phyloP scores from a whole-genome alignment of 2,329 filamentous ascomycete genomes.

The Colletotrichum graminicola region DNA sequence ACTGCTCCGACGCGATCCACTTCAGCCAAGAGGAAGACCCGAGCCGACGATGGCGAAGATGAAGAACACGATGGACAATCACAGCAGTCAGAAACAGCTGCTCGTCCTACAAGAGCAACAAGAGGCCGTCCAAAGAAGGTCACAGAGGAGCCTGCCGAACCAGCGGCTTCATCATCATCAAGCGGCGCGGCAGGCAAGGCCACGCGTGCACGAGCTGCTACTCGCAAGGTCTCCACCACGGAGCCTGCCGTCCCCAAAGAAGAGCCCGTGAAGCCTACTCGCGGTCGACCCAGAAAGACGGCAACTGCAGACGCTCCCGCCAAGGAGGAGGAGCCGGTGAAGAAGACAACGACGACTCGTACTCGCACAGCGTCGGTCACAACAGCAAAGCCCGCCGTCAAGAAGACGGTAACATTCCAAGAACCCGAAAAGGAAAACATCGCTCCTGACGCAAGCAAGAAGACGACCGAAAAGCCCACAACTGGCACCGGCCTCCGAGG shows the following conservation, averaged over 20 bases:
- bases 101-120: constrained; percentile 54
- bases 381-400: constrained; percentile 59
- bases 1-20: constrained; percentile 46
- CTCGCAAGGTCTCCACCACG: constrained; percentile 46
- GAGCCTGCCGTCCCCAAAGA: constrained; percentile 43
- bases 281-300: constrained; percentile 60
- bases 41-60: constrained; percentile 65
- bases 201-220: constrained; percentile 47
- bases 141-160: constrained; percentile 32
- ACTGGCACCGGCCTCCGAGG: constrained; percentile 53
- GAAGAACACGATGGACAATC: constrained; percentile 55
- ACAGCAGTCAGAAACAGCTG: constrained; percentile 47
- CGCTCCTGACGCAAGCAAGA: constrained; percentile 55
- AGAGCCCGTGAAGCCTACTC: constrained; percentile 52
- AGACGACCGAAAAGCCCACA: constrained; percentile 47
- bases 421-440: constrained; percentile 75
- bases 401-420: constrained; percentile 74
- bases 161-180: constrained; percentile 38
- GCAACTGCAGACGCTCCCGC: constrained; percentile 43
- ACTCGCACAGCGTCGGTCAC: constrained; percentile 46
- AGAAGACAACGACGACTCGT: constrained; percentile 46
- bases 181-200: constrained; percentile 45
- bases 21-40: constrained; percentile 64
- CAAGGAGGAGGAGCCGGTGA: constrained; percentile 46
- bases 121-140: constrained; percentile 63